Percentiles rank a stretch among this genome's conserved stretches.
phyloP scores from a whole-genome alignment of 257 asterid species.

The Solanum commersonii region DNA sequence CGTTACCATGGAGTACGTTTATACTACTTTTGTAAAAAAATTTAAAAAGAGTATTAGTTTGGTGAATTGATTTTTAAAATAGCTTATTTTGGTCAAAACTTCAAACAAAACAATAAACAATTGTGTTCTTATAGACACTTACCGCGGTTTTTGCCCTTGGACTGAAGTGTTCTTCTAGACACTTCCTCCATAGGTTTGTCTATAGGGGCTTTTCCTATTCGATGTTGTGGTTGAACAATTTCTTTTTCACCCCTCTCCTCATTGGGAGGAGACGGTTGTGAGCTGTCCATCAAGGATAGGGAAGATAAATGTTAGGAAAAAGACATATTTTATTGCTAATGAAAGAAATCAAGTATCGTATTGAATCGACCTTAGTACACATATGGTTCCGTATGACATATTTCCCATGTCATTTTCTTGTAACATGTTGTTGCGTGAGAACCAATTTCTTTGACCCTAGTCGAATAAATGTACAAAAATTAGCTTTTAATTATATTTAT shows the following conservation, averaged over 20 bases:
- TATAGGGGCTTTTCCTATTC: neutral
- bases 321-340: neutral
- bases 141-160: neutral
- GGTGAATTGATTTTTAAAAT: too few relatives aligned
- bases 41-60: too few relatives aligned
- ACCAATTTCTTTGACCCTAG: neutral
- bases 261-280: neutral
- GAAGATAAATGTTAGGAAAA: neutral
- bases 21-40: too few relatives aligned
- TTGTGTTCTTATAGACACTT: neutral
- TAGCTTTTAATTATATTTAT: neutral
- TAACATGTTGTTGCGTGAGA: neutral
- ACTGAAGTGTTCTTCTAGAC: neutral
- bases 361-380: neutral
- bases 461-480: neutral
- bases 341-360: neutral
- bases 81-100: too few relatives aligned
- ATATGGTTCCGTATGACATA: neutral
- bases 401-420: neutral
- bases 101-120: neutral
- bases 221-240: neutral
- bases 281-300: neutral
- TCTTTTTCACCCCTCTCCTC: neutral
- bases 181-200: neutral
- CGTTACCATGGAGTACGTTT: too few relatives aligned